A percentile compares a stretch with the other conserved stretches of the same genome.
phyloP scores from a whole-genome alignment of 2,329 filamentous ascomycete species.

The Monilinia polystroma region DNA sequence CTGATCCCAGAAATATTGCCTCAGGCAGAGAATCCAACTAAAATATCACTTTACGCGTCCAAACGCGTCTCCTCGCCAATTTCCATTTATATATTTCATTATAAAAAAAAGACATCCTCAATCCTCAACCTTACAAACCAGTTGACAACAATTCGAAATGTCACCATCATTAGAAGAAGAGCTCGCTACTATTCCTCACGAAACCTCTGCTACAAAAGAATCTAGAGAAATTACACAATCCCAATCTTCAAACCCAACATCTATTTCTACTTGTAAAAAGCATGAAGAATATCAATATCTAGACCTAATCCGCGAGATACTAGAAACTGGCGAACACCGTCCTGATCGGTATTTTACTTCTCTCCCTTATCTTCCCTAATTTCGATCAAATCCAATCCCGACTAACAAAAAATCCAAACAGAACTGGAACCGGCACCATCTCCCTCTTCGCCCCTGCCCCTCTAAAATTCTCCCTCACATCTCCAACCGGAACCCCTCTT shows the following conservation, averaged over 20 bases:
- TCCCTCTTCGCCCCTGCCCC: slow-evolving; percentile 85
- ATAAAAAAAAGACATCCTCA: background rate
- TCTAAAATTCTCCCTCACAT: slow-evolving; percentile 80
- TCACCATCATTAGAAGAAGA: slow-evolving; percentile 31
- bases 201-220: background rate
- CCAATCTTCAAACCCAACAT: background rate
- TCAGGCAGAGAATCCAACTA: background rate
- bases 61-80: slow-evolving; percentile 11
- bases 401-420: slow-evolving; percentile 39
- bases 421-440: slow-evolving; percentile 89
- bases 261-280: background rate
- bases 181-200: slow-evolving; percentile 7
- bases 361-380: no score
- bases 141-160: slow-evolving; percentile 23
- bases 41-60: slow-evolving; percentile 21
- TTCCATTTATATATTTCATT: background rate
- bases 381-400: slow-evolving; percentile 29
- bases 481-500: slow-evolving; percentile 57
- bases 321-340: slow-evolving; percentile 79
- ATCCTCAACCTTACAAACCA: background rate
- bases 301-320: slow-evolving; percentile 80
- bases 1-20: background rate
- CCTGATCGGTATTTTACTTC: slow-evolving; percentile 66
- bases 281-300: slow-evolving; percentile 97
- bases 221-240: background rate